phyloP scores from a whole-genome alignment of 108 stramenopile genomes.

The Cyclostephanos invisitatus region DNA sequence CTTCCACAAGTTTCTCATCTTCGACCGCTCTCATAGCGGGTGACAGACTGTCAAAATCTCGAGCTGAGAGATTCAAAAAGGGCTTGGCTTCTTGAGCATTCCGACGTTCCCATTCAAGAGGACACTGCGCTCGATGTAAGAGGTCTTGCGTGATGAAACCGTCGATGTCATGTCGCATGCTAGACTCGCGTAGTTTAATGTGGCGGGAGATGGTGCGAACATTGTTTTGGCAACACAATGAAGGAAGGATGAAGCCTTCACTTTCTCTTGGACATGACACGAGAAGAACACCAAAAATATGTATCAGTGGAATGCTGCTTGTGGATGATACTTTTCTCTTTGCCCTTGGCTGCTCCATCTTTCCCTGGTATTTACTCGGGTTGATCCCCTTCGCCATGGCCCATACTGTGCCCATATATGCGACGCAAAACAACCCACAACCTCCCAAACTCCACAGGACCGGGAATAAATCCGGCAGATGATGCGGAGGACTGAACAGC shows the following conservation, averaged over 20 bases:
- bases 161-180: not conserved
- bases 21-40: slow-evolving; percentile 1
- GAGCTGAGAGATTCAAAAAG: slow-evolving; percentile 23
- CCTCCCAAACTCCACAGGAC: slow-evolving; percentile 78
- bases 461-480: slow-evolving; percentile 74
- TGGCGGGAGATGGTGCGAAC: not conserved
- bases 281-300: not conserved
- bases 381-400: slow-evolving; percentile 14
- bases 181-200: not conserved
- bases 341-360: not conserved
- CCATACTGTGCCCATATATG: slow-evolving; percentile 32
- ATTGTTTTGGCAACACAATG: not conserved
- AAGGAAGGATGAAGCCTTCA: not conserved
- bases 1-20: not conserved
- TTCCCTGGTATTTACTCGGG: not conserved
- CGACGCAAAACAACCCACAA: slow-evolving; percentile 64
- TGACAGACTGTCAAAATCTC: slow-evolving; percentile 24
- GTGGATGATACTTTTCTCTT: not conserved
- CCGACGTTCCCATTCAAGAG: slow-evolving; percentile 36
- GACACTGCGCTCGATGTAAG: slow-evolving; percentile 20
- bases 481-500: slow-evolving; percentile 41
- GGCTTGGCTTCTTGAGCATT: slow-evolving; percentile 27
- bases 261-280: slow-evolving; percentile 3
- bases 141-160: slow-evolving; percentile 19
- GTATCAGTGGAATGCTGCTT: not conserved